Percentiles rank a stretch among this genome's conserved stretches.
These are phyloP conservation scores for Picea glauca DNA, from an alignment of 75 land plant genomes.

Conservation along the genomic window DNA sequence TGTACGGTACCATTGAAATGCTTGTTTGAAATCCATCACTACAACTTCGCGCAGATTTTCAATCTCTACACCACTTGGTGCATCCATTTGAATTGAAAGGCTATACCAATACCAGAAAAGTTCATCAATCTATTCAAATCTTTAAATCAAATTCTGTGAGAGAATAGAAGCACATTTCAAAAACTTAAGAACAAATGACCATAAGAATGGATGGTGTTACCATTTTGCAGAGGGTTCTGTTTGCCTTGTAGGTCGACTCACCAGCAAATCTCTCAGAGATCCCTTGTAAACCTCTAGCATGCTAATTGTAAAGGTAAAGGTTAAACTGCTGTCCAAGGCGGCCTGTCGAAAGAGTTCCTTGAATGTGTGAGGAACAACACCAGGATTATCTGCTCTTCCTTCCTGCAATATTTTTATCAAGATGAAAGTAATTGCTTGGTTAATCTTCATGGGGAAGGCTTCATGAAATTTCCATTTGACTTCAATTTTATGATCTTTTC, in stretches of 20 bases:
- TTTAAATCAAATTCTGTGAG: not conserved
- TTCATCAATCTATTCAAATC: not conserved
- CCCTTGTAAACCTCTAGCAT: slow-evolving; percentile 97
- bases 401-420: slow-evolving; percentile 38
- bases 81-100: slow-evolving; percentile 68
- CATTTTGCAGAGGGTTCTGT: slow-evolving; percentile 35
- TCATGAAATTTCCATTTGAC: no score
- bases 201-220: slow-evolving; percentile 21
- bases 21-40: slow-evolving; percentile 52
- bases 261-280: slow-evolving; percentile 69
- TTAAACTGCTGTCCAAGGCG: slow-evolving; percentile 26
- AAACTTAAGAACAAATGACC: not conserved
- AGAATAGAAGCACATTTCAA: not conserved
- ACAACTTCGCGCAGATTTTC: slow-evolving; percentile 67
- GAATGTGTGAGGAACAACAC: slow-evolving; percentile 76
- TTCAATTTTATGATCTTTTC: no score
- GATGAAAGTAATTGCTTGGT: not conserved
- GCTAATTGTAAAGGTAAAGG: slow-evolving; percentile 56
- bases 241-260: slow-evolving; percentile 21
- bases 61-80: slow-evolving; percentile 64
- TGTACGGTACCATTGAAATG: slow-evolving; percentile 48
- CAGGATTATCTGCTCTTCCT: slow-evolving; percentile 55
- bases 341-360: slow-evolving; percentile 56
- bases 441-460: no score
- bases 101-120: slow-evolving; percentile 25